Base-by-base conservation (phyloP, 768 basidiomycete species). In the Pholiota microspora region DNA sequence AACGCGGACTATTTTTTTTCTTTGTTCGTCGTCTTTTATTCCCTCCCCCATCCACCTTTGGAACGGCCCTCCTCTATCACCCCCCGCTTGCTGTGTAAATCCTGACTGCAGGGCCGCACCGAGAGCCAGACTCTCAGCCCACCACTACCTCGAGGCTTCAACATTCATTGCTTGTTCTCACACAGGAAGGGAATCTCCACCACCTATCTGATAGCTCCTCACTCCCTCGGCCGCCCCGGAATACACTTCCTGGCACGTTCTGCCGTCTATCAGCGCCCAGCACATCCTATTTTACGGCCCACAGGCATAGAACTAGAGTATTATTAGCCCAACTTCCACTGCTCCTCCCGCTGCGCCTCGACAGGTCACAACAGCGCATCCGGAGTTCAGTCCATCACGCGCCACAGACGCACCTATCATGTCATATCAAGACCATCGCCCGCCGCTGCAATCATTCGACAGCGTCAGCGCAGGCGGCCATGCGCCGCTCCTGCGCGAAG, bases 361-460 rank as follows among this genome's bases (percentile, higher is more conserved):
- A 23, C 21, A 21, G n/a, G 18, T 42, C 40, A 7, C 40, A 18
- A 16, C 34, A 27, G 21, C 34, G 32, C 49, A 49, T 15, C 32
- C 28, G 23, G 16, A 49, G 29, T 25, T 23, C 32, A 49, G 21
- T 21, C 24, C 16, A 25, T 27, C 25, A 10, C 38, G n/a, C 36
- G 16, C 42, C 16, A 21, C 13, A 44, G 9, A 12, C 29, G 29
- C 29, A 31, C 12, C 45, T 42, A 35, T 32, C 29, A 60, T 60
- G 59, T 35, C 59, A 6, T 60, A 60, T 29, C 53, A 55, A 32
- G 55, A 55, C 5, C 59, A 54, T 36, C 59, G 59, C 3, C 55
- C 59, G 10, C 52, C 54, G 34, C 49, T 54, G 24, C 48, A 56
- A 18, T 42, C 51, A 28, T 51, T 31, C 29, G 46, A 18, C 32